A percentile compares a stretch with the other conserved stretches of the same genome.
phyloP scores from a whole-genome alignment of 2,329 filamentous ascomycete species.

The Alternaria postmessia region DNA sequence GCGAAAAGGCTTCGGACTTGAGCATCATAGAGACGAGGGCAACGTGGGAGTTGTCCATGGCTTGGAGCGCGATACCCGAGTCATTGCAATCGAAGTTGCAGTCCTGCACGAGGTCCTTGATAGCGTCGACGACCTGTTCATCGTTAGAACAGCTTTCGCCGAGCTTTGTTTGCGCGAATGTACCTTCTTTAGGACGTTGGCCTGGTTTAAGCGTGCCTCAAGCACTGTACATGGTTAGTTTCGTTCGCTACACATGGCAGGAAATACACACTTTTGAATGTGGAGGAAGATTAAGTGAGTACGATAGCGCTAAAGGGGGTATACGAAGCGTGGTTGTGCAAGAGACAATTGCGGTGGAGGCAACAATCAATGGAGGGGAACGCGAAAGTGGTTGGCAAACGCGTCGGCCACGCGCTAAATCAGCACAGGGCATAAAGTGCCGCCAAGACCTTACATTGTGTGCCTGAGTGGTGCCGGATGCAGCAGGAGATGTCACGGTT shows the following conservation, averaged over 20 bases:
- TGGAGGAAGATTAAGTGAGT: slow-evolving; percentile 6
- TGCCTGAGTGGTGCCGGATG: not conserved
- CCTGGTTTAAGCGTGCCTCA: slow-evolving; percentile 97
- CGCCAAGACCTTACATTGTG: slow-evolving; percentile 10
- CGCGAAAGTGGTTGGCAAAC: slow-evolving; percentile 27
- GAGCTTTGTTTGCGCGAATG: not conserved
- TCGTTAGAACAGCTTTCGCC: slow-evolving; percentile 17
- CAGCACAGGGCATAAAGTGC: slow-evolving; percentile 20
- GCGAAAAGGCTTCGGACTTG: slow-evolving; percentile 91
- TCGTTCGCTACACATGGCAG: not conserved
- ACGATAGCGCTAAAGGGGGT: slow-evolving; percentile 5
- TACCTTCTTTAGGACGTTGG: slow-evolving; percentile 93
- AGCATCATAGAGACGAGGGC: slow-evolving; percentile 99
- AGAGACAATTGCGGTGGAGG: slow-evolving; percentile 20
- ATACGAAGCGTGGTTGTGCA: slow-evolving; percentile 16
- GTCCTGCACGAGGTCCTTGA: slow-evolving; percentile 99
- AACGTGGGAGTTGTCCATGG: slow-evolving; percentile 99
- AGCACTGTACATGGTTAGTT: slow-evolving; percentile 68
- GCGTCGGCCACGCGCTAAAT: slow-evolving; percentile 33
- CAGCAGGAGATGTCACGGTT: not conserved
- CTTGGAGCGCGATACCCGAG: slow-evolving; percentile 95
- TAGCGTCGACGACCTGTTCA: slow-evolving; percentile 89
- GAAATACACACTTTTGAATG: slow-evolving; percentile 30
- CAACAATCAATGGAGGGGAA: slow-evolving; percentile 30
- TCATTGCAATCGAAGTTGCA: slow-evolving; percentile 99